Evolutionary conservation across 148 eudicot species (phyloP), one percentile per base, ranked within the genome.

Genomic region (Oxyria digyna): DNA sequence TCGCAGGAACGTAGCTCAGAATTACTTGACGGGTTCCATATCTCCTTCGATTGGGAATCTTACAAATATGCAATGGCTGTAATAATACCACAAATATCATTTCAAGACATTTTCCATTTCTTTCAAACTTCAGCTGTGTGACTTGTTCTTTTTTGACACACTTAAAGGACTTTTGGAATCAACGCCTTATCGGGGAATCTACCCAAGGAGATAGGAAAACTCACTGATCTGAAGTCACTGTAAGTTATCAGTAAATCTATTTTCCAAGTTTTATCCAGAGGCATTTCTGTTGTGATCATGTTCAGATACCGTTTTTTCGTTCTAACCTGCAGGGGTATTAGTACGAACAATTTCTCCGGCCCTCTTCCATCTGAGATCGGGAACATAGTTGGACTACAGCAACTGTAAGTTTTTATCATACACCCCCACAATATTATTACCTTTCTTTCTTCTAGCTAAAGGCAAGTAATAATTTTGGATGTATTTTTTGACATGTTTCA

Each of bases 351-450:
- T 69, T 85, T 89, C 76, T 79, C 86, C 45, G 96, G 96, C 9
- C 77, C 96, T 54, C 54, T 92, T 69, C 97, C 97, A 45, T 75
- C 88, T 45, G 89, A 85, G 74, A 72, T 92, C 48, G 97, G 96
- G 54, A 83, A 77, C 69, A 80, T 87, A 46, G 69, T 68, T 20
- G 84, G 62, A 67, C 71, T 92, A 69, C 35, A 69, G 42, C 83
- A 81, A 55, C 38, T 89, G 97, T 92, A 79, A 83, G 93, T 79
- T 59, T 15, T 59, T 13, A 59, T 13, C n/a, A n/a, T n/a, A n/a
- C n/a, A n/a, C n/a, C 26, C 62, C 54, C 1, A 8, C 5, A 8
- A 54, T 23, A 23, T 10, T 24, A 54, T 24, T 18, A 4, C 20
- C 1, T 48, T 48, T 24, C 45, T 9, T 48, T 26, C 13, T 26